Evolutionary conservation across 306 rosid species (phyloP), one percentile per base, ranked within the genome.

Genomic region (Vigna reflexopilosa): DNA sequence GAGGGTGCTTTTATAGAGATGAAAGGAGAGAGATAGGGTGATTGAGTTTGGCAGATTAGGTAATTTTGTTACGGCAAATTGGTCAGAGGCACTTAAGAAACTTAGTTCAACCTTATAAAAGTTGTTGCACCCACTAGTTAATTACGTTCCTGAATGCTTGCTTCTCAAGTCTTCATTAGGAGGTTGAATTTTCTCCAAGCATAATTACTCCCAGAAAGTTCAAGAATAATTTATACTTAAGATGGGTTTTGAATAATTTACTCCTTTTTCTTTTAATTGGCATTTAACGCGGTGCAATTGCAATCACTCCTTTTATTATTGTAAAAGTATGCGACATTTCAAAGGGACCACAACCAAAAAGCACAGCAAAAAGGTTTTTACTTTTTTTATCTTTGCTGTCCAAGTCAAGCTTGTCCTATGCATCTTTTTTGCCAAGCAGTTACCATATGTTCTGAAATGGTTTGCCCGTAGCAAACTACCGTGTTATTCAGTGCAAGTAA

Each of bases 81-180:
- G 80, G 85, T 80, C 84, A 85, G 75, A 61, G 55, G 36, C 58
- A 49, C 80, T 58, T 12, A 74, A 70, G 75, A 77, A 93, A 83
- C 92, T 88, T 86, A 52, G 91, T 86, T 88, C 93, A 93, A 93
- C 88, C 80, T 86, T 63, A 59, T 57, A 5, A 61, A 62, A 91
- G 99, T 93, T 85, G 99, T 93, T 96, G 89, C 98, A 96, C 97
- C 98, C 89, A 88, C 96, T 93, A 67, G 87, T 69, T 86, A 65
- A 70, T 78, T 80, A 56, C 47, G 12, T 71, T 66, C 80, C 44
- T 24, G 38, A 24, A 82, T 83, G 89, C 95, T 95, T 95, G 87
- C 49, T 75, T 83, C 49, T n/a, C 88, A 90, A 91, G 97, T 75
- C 88, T 87, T 75, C 87, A 59, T 49, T 81, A 58, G 20, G 45